phyloP scores from a whole-genome alignment of 306 rosid species.

The Vachellia collinsii region DNA sequence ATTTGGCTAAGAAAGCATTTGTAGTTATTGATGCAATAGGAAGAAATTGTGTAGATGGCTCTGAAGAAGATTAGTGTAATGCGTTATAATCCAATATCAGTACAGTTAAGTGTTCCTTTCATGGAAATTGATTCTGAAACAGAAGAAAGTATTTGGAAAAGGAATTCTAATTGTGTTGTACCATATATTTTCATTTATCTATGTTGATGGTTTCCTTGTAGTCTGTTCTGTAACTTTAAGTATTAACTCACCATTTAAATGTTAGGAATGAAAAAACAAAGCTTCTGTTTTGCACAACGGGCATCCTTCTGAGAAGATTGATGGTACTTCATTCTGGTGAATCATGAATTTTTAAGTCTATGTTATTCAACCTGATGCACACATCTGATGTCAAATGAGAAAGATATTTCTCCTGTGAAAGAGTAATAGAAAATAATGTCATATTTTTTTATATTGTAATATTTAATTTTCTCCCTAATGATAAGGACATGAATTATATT shows the following conservation, averaged over 20 bases:
- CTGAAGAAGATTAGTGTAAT: conserved; percentile 27
- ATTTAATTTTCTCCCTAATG: conserved; percentile 3
- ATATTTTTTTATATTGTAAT: conserved; percentile 19
- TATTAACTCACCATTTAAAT: conserved; percentile 29
- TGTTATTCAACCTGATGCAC: conserved; percentile 29
- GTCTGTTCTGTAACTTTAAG: conserved; percentile 7
- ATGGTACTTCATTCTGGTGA: conserved; percentile 53
- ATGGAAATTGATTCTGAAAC: conserved; percentile 16
- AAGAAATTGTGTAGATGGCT: background rate
- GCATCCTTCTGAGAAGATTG: conserved; percentile 89
- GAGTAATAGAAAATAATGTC: background rate
- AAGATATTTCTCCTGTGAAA: background rate
- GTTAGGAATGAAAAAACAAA: conserved; percentile 83
- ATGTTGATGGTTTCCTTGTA: conserved; percentile 24
- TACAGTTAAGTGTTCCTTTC: conserved; percentile 4
- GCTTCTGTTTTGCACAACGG: conserved; percentile 94
- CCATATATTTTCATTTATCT: background rate
- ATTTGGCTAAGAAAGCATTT: conserved; percentile 22
- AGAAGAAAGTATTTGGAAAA: conserved; percentile 4
- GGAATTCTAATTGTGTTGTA: conserved; percentile 20
- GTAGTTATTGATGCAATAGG: background rate
- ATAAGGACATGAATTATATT: conserved; percentile 2
- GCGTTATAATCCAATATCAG: background rate
- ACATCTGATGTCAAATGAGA: conserved; percentile 5
- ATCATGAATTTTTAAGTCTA: background rate